phyloP scores from a whole-genome alignment of 2,329 filamentous ascomycete species.

The Magnaporthales sp. region DNA sequence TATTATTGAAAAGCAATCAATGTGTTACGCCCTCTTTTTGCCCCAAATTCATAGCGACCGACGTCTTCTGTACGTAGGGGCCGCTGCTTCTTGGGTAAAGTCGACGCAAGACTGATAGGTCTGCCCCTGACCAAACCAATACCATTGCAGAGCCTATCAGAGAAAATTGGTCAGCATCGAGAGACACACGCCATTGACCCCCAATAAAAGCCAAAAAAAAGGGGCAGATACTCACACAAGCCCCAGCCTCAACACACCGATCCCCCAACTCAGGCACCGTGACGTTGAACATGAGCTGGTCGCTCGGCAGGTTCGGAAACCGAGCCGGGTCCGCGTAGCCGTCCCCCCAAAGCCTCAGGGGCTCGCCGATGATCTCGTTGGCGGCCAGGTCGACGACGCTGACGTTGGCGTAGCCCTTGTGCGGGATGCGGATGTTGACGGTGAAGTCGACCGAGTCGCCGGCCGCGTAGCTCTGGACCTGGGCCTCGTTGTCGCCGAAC shows the following conservation, averaged over 20 bases:
- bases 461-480: conserved; percentile 26
- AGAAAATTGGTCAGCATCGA: neutral
- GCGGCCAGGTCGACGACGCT: conserved; percentile 35
- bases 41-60: neutral
- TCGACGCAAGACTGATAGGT: conserved; percentile 57
- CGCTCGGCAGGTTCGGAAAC: conserved; percentile 15
- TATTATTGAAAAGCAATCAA: neutral
- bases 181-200: neutral
- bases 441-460: conserved; percentile 33
- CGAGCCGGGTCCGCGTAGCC: conserved; percentile 17
- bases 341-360: conserved; percentile 20
- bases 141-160: conserved; percentile 48
- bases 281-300: conserved; percentile 21
- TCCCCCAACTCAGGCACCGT: conserved; percentile 18
- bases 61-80: neutral
- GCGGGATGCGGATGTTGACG: conserved; percentile 35
- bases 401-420: conserved; percentile 38
- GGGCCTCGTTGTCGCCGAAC: conserved; percentile 27
- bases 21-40: neutral
- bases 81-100: conserved; percentile 24
- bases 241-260: conserved; percentile 17
- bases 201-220: neutral
- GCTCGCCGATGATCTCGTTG: conserved; percentile 37
- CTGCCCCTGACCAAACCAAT: conserved; percentile 49
- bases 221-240: conserved; percentile 16